Conservation (phyloP, 108 stramenopile genomes). For the Asterionellopsis glacialis region DNA sequence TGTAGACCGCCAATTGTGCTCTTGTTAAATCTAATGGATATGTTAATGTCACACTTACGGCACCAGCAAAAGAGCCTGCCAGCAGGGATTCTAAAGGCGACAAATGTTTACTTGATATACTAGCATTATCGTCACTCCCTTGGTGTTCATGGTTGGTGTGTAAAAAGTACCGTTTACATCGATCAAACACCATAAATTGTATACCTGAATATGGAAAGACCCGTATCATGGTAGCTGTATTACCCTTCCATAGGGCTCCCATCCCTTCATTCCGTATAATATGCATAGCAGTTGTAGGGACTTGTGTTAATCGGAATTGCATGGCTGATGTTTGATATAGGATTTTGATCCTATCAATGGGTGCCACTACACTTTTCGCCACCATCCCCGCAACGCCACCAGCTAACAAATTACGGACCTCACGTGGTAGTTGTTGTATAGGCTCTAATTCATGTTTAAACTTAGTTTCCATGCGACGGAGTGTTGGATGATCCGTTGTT, state of each 20-base stretch:
- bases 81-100: constrained; percentile 81
- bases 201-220: constrained; percentile 96
- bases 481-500: no score
- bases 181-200: constrained; percentile 97
- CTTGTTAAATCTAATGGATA: constrained; percentile 95
- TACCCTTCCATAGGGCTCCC: constrained; percentile 91
- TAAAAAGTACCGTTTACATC: constrained; percentile 63
- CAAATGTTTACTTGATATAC: constrained; percentile 15
- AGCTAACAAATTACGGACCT: constrained; percentile 65
- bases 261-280: constrained; percentile 80
- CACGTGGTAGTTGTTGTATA: constrained; percentile 46
- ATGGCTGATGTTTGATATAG: constrained; percentile 79
- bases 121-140: neutral
- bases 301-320: constrained; percentile 56
- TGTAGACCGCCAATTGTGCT: constrained; percentile 91
- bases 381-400: constrained; percentile 86
- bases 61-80: constrained; percentile 88
- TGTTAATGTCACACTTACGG: constrained; percentile 73
- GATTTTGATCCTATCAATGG: constrained; percentile 88
- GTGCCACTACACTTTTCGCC: constrained; percentile 87
- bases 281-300: constrained; percentile 53
- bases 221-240: constrained; percentile 92
- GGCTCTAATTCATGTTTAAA: no score
- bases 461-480: no score
- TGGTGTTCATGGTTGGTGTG: constrained; percentile 24